A percentile compares a stretch with the other conserved stretches of the same genome.
Evolutionary conservation across 345 rosid species (phyloP).

Genomic region (Jatropha curcas): DNA sequence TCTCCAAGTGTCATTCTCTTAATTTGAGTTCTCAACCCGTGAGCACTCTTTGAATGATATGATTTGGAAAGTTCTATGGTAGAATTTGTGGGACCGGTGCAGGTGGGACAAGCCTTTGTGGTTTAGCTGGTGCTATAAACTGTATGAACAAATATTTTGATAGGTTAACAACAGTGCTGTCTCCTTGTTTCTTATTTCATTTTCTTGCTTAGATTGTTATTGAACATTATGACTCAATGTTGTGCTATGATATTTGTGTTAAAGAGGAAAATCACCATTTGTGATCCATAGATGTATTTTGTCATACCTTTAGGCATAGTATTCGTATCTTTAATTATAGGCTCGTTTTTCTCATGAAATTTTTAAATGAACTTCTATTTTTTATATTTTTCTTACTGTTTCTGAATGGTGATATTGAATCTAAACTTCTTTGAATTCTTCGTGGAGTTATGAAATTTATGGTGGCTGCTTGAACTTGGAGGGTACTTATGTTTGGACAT

Average conservation of each 20-base stretch:
- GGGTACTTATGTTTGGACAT: conserved; percentile 5
- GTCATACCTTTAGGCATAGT: too few relatives aligned
- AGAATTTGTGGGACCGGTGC: too few relatives aligned
- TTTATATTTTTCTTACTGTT: too few relatives aligned
- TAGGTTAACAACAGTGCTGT: not conserved
- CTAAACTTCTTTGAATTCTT: too few relatives aligned
- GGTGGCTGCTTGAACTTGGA: not conserved
- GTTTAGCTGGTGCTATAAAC: not conserved
- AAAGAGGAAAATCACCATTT: not conserved
- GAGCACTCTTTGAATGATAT: not conserved
- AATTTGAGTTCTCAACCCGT: not conserved
- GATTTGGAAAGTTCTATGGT: not conserved
- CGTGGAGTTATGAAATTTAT: not conserved
- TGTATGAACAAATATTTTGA: not conserved
- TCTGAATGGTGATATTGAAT: too few relatives aligned
- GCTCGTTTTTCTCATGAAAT: too few relatives aligned
- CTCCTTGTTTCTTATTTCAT: not conserved
- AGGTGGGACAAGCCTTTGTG: too few relatives aligned
- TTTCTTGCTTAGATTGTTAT: not conserved
- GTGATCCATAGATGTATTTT: too few relatives aligned
- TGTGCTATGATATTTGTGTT: not conserved
- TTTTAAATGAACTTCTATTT: too few relatives aligned
- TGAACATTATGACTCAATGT: not conserved
- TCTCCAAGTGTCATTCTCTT: not conserved
- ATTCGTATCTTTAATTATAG: too few relatives aligned